These are phyloP conservation scores for Dactylis glomerata DNA, from an alignment of 176 grass and related monocot species.

Conservation along the genomic window DNA sequence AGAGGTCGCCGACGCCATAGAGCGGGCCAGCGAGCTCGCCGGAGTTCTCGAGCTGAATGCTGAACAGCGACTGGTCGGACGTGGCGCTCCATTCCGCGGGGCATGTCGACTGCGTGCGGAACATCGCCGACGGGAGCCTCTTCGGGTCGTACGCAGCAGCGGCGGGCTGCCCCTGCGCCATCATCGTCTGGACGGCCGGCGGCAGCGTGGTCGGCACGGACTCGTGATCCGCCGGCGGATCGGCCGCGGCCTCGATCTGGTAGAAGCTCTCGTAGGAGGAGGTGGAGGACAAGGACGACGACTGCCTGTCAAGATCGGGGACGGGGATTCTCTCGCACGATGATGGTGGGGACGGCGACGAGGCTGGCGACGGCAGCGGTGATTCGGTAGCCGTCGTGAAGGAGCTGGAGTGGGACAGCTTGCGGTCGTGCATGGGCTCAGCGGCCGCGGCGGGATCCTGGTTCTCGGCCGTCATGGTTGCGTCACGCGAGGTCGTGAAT, in stretches of 20 bases:
- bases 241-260: constrained; percentile 13
- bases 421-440: not conserved
- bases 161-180: not conserved
- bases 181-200: constrained; percentile 33
- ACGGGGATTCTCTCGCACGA: constrained; percentile 36
- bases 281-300: constrained; percentile 2
- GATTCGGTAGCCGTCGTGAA: constrained; percentile 6
- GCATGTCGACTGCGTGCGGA: constrained; percentile 26
- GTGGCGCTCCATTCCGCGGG: constrained; percentile 33
- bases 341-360: constrained; percentile 3
- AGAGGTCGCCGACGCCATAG: constrained; percentile 24
- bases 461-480: constrained; percentile 8
- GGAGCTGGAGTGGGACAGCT: constrained; percentile 4
- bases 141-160: not conserved
- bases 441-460: not conserved
- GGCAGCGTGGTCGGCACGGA: not conserved
- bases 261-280: constrained; percentile 38
- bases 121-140: constrained; percentile 36
- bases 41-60: constrained; percentile 32
- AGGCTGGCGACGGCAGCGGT: not conserved
- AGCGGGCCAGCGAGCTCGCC: not conserved
- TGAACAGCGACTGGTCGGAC: constrained; percentile 42
- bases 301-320: not conserved
- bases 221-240: not conserved
- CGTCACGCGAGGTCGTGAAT: not conserved